Evolutionary conservation across 257 asterid species (phyloP).

Genomic region (Petunia secreta): DNA sequence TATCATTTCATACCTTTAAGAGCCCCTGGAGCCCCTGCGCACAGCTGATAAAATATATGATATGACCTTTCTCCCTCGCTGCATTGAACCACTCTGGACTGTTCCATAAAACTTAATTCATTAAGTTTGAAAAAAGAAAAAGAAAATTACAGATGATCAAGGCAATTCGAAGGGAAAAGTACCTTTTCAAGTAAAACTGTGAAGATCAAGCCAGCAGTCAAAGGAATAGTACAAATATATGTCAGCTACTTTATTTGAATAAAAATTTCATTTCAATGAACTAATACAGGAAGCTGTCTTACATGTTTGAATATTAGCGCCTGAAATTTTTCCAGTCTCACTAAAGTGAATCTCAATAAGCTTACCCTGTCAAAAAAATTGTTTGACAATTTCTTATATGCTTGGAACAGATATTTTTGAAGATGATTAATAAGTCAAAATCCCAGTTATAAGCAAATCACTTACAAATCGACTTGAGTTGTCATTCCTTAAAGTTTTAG

Average conservation of each 20-base stretch:
- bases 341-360: conserved; percentile 98
- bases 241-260: conserved; percentile 27
- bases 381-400: conserved; percentile 21
- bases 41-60: conserved; percentile 96
- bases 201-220: conserved; percentile 36
- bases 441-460: conserved; percentile 30
- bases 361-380: conserved; percentile 72
- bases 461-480: conserved; percentile 99
- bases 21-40: conserved; percentile 91
- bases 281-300: conserved; percentile 44
- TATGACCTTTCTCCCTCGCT: conserved; percentile 97
- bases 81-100: conserved; percentile 98
- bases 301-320: conserved; percentile 97
- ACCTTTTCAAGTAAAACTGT: conserved; percentile 99
- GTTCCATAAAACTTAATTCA: conserved; percentile 43
- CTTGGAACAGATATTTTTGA: conserved; percentile 19
- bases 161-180: conserved; percentile 34
- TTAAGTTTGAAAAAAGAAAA: conserved; percentile 17
- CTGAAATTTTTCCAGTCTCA: conserved; percentile 97
- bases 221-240: conserved; percentile 40
- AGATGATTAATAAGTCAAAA: background rate
- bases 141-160: background rate
- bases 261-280: conserved; percentile 31
- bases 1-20: conserved; percentile 65
- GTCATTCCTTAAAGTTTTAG: conserved; percentile 94